Conservation (phyloP, 257 asterid species). For the Parsonsia alboflavescens region DNA sequence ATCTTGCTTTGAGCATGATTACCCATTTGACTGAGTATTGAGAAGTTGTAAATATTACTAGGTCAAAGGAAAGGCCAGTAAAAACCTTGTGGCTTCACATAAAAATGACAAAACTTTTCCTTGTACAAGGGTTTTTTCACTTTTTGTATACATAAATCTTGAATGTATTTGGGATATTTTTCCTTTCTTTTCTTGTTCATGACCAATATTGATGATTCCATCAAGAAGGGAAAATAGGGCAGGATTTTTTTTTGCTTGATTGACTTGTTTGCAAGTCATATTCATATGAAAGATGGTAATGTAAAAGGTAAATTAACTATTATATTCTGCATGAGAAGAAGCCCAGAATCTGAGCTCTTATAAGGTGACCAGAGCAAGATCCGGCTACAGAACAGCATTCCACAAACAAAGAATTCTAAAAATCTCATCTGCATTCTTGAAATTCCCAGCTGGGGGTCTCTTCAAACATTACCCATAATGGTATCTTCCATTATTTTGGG, state of each 20-base stretch:
- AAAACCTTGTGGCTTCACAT: not conserved
- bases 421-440: not conserved
- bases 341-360: too few relatives aligned
- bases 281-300: too few relatives aligned
- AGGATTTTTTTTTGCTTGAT: too few relatives aligned
- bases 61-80: not conserved
- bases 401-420: not conserved
- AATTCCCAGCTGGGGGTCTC: not conserved
- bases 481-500: slow-evolving; percentile 49
- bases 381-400: too few relatives aligned
- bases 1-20: not conserved
- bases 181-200: not conserved
- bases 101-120: too few relatives aligned
- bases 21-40: slow-evolving; percentile 3
- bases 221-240: too few relatives aligned
- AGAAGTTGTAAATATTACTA: slow-evolving; percentile 12
- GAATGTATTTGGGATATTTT: not conserved
- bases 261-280: too few relatives aligned
- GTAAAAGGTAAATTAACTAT: too few relatives aligned
- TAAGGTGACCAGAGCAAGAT: too few relatives aligned
- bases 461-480: slow-evolving; percentile 13
- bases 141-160: too few relatives aligned
- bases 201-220: too few relatives aligned
- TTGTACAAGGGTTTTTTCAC: not conserved
- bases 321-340: too few relatives aligned